Evolutionary conservation across 2,329 filamentous ascomycete species (phyloP), one percentile per base, ranked within the genome.

Genomic region (Alternaria ventricosa): DNA sequence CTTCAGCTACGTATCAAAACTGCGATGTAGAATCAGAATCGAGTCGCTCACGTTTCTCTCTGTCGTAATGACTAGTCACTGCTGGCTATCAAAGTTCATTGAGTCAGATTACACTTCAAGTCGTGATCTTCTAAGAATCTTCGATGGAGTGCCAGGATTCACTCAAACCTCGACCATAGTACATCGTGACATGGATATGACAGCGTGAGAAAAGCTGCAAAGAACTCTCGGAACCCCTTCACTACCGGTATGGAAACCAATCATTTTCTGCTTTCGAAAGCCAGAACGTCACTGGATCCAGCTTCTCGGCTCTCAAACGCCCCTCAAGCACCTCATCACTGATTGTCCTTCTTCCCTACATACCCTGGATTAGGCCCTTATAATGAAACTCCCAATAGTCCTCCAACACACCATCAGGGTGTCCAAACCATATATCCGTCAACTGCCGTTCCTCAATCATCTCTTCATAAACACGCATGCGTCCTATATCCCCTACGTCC

Each of bases 201-300:
- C 2, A 46, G 20, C 13, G 1, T 46, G 0, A 0, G 22, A 46
- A 23, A 3, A 46, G 8, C 20, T 1, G 0, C 43, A 20, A 25
- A 15, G 44, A 2, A 46, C 12, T 23, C 22, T 3, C 12, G 22
- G 20, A 25, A 46, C 44, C 1, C 20, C 44, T 46, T 45, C 20
- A 22, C 47, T 22, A 51, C 7, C 3, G 11, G 4, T 51, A 28
- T 20, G n/a, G 20, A 45, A 20, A 45, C 43, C 18, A 1, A 3
- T 45, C 18, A 45, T 45, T 12, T 10, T 1, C 43, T 45, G 43
- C 3, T 22, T 1, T 13, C 2, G 10, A 51, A 51, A 22, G 4
- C 27, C 27, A 33, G 20, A 51, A 33, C 27, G 1, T 3, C 2
- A 6, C 18, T 11, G 25, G 18, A 22, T 51, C 18, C 27, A 51